These are phyloP conservation scores for Knoxia roxburghii DNA, from an alignment of 257 asterid species.

Conservation along the genomic window DNA sequence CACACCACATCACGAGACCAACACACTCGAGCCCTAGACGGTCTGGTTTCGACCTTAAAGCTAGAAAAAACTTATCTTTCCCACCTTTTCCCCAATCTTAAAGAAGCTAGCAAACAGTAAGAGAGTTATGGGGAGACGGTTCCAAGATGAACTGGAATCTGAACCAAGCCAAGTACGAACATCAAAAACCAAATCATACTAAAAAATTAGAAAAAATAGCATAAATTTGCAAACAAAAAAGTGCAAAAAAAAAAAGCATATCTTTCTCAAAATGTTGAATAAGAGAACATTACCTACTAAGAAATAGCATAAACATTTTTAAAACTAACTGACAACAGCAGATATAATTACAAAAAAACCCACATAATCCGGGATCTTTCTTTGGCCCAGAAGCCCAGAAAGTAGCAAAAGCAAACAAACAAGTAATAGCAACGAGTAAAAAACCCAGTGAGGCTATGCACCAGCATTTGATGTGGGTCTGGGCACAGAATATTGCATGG, in stretches of 20 bases:
- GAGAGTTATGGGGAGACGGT: slow-evolving; percentile 16
- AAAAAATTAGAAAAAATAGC: slow-evolving; percentile 1
- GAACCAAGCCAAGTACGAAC: slow-evolving; percentile 15
- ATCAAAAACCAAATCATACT: not conserved
- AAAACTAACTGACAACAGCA: not conserved
- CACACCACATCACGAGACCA: slow-evolving; percentile 6
- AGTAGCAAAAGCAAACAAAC: not conserved
- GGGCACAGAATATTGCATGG: not conserved
- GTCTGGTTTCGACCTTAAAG: not conserved
- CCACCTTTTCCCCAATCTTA: slow-evolving; percentile 1
- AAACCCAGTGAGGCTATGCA: not conserved
- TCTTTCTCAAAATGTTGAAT: not conserved
- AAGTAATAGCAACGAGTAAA: not conserved
- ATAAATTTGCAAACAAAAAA: not conserved
- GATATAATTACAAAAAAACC: slow-evolving; percentile 2
- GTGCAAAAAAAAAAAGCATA: slow-evolving; percentile 4
- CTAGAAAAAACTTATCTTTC: slow-evolving; percentile 1
- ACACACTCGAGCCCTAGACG: slow-evolving; percentile 14
- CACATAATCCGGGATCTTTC: slow-evolving; percentile 8
- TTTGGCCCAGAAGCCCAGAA: not conserved
- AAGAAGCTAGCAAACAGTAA: slow-evolving; percentile 13
- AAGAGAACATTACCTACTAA: not conserved
- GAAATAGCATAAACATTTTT: not conserved
- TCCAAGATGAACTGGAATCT: slow-evolving; percentile 11
- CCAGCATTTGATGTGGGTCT: not conserved